A percentile compares a stretch with the other conserved stretches of the same genome.
Evolutionary conservation across 805 yeast species (phyloP).

Genomic region (Wickerhamiella kurtzmanii): DNA sequence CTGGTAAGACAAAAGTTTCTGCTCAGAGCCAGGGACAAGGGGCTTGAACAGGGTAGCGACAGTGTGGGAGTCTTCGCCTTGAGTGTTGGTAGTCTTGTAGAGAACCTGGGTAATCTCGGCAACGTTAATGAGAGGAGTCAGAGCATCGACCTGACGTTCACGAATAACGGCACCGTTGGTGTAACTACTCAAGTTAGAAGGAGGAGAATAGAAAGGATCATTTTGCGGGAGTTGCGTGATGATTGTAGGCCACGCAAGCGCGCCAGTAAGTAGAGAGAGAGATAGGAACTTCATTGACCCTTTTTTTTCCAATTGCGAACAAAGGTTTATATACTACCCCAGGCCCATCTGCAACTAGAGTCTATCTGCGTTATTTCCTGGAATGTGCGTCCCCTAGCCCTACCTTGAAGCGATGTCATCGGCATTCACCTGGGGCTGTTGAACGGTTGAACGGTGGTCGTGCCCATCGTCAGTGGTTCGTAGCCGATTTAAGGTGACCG

Average conservation of each 20-base stretch:
- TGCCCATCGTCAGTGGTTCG: no score
- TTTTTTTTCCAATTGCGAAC: no score
- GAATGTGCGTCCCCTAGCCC: no score
- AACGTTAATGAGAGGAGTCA: not conserved
- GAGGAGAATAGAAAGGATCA: constrained; percentile 13
- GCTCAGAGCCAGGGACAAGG: constrained; percentile 3
- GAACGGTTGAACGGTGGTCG: no score
- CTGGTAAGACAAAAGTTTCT: constrained; percentile 18
- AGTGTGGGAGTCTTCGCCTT: constrained; percentile 8
- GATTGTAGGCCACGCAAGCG: not conserved
- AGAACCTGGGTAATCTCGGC: constrained; percentile 10
- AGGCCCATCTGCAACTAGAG: no score
- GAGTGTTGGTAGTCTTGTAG: constrained; percentile 10
- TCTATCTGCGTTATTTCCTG: no score
- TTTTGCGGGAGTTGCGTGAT: constrained; percentile 4
- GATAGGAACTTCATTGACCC: not conserved
- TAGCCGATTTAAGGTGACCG: no score
- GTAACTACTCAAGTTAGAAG: constrained; percentile 1
- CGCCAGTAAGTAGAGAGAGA: not conserved
- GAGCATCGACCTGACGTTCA: not conserved
- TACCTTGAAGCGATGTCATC: no score
- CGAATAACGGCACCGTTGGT: constrained; percentile 11
- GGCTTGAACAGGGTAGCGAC: constrained; percentile 15
- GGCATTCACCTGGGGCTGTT: no score
- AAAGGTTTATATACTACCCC: no score